These are phyloP conservation scores for Fusarium globosum DNA, from an alignment of 2,329 filamentous ascomycete species.

Conservation along the genomic window DNA sequence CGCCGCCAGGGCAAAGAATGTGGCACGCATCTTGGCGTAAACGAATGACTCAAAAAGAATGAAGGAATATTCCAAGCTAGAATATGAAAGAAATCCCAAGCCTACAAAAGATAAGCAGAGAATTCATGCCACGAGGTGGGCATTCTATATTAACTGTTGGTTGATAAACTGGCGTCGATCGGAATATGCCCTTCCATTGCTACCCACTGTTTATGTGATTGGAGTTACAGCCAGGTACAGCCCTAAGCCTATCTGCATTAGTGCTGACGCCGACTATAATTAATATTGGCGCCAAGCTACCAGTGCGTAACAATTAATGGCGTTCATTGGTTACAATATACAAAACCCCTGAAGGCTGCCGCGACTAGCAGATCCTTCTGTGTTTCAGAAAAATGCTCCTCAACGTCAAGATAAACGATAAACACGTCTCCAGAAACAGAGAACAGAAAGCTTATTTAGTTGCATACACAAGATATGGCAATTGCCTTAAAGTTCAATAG, in stretches of 20 bases:
- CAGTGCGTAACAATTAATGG: too few species aligned
- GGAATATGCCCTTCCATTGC: not conserved
- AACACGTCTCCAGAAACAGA: not conserved
- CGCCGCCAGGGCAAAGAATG: constrained; percentile 24
- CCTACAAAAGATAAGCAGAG: not conserved
- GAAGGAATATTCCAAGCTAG: not conserved
- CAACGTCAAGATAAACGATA: not conserved
- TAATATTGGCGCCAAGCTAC: not conserved
- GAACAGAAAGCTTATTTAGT: not conserved
- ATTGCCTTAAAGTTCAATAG: fast-evolving
- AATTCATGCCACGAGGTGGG: not conserved
- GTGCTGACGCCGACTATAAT: not conserved
- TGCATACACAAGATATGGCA: fast-evolving
- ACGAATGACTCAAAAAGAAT: not conserved
- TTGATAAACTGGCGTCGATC: not conserved
- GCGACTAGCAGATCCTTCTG: not conserved
- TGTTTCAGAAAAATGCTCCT: not conserved
- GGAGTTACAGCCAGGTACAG: not conserved
- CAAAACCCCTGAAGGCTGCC: not conserved
- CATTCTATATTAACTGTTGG: not conserved
- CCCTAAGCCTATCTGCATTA: not conserved
- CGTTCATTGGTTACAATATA: not conserved
- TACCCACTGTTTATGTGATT: not conserved
- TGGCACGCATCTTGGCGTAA: constrained; percentile 17
- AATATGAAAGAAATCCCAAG: not conserved